phyloP scores from a whole-genome alignment of 257 asterid genomes.

The Osmanthus fragrans region DNA sequence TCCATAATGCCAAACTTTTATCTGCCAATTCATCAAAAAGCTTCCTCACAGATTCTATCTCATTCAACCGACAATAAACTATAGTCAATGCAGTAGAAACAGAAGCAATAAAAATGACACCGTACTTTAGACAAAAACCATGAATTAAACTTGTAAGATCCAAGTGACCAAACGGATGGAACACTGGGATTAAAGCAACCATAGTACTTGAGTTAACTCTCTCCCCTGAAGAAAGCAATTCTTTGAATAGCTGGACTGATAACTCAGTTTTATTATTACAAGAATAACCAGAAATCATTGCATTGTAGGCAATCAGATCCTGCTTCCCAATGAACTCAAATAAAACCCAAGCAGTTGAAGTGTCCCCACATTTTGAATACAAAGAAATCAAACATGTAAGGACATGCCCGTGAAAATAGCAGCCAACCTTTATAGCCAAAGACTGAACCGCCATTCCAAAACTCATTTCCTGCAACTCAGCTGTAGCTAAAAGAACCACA shows the following conservation, averaged over 20 bases:
- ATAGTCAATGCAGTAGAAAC: constrained; percentile 81
- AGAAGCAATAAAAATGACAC: constrained; percentile 47
- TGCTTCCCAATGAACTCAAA: constrained; percentile 60
- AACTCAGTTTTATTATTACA: constrained; percentile 45
- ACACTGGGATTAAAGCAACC: constrained; percentile 77
- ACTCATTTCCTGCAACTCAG: constrained; percentile 75
- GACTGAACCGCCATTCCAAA: constrained; percentile 74
- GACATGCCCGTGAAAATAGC: constrained; percentile 58
- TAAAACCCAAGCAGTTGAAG: constrained; percentile 50
- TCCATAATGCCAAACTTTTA: constrained; percentile 80
- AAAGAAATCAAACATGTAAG: constrained; percentile 73
- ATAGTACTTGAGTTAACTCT: constrained; percentile 65
- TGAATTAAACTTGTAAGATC: constrained; percentile 56
- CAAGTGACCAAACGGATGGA: constrained; percentile 69
- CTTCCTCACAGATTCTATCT: constrained; percentile 60
- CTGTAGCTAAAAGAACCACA: constrained; percentile 61
- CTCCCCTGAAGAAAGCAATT: constrained; percentile 48
- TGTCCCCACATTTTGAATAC: constrained; percentile 80
- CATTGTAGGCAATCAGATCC: constrained; percentile 72
- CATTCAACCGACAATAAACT: constrained; percentile 67
- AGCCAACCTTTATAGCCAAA: constrained; percentile 68
- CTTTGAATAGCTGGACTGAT: constrained; percentile 58
- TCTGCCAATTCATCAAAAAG: constrained; percentile 66
- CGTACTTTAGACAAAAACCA: constrained; percentile 58
- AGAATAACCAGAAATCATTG: constrained; percentile 73